Evolutionary conservation across 768 basidiomycete species (phyloP), one percentile per base, ranked within the genome.

Genomic region (Tulasnella sp.): DNA sequence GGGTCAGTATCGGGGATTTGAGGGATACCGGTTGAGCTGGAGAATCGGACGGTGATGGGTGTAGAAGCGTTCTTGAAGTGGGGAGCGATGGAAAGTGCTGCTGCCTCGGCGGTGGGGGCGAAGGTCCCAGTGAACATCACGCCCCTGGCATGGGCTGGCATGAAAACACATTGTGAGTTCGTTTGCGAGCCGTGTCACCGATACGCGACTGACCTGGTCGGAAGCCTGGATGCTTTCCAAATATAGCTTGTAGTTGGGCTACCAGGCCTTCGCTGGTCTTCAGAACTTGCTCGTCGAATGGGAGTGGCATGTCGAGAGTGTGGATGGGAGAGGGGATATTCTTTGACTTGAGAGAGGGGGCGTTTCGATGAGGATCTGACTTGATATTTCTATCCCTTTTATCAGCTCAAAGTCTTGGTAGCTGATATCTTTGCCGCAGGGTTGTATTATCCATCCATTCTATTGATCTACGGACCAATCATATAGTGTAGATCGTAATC

Each of bases 1-100:
- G 64, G 52, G 49, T 66, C 65, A 0, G 61, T 66, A 51, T 66
- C 65, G 34, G 64, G 58, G 52, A 66, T 55, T 4, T 34, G 5
- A 19, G 65, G 65, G 17, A 64, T 9, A 4, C 65, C 65, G 15
- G 65, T 64, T 4, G 51, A 60, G 32, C 50, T 49, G 32, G 61
- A 63, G 64, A 64, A 66, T 11, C 65, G 56, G n/a, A 49, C 61
- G 2, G 52, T 45, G 11, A 62, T 32, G n/a, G 29, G n/a, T 38
- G 53, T 23, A 29, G 64, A 60, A 1, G 64, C 44, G 15, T 58
- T 3, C 13, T 27, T 53, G 61, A 65, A 61, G 45, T 65, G 64
- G 17, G 56, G 62, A 8, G 62, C 64, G 51, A 21, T 44, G 0
- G 63, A 60, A 17, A 65, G 64, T 15, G 32, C 15, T 7, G 51